These are phyloP conservation scores for Polysphondylium violaceum DNA, from an alignment of 78 protist species.

Conservation along the genomic window DNA sequence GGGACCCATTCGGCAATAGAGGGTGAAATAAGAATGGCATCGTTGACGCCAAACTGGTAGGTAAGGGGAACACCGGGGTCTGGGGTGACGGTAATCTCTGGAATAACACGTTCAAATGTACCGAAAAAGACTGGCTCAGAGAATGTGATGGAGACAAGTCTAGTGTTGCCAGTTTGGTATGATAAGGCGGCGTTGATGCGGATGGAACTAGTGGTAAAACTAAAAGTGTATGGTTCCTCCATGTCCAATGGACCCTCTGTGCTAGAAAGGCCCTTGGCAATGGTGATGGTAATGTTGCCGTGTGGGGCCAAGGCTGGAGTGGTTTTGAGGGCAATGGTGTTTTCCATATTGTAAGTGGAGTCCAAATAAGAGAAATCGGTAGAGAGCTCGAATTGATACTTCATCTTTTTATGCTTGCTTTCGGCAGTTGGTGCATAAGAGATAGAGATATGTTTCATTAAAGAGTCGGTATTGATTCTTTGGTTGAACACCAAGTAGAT, in stretches of 20 bases:
- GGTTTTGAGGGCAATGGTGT: slow-evolving; percentile 26
- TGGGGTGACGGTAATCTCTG: slow-evolving; percentile 23
- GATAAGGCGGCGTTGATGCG: not conserved
- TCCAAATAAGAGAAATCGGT: slow-evolving; percentile 16
- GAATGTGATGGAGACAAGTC: slow-evolving; percentile 1
- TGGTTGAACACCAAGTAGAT: slow-evolving; percentile 40
- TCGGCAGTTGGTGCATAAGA: not conserved
- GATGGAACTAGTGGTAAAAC: slow-evolving; percentile 5
- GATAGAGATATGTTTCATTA: slow-evolving; percentile 4
- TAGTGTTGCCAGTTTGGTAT: not conserved
- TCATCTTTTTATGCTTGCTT: slow-evolving; percentile 57
- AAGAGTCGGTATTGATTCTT: slow-evolving; percentile 4
- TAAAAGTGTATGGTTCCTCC: not conserved
- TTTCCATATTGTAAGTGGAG: not conserved
- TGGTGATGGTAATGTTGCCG: not conserved
- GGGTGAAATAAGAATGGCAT: not conserved
- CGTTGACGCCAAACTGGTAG: not conserved
- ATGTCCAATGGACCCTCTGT: slow-evolving; percentile 22
- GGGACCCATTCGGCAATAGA: not conserved
- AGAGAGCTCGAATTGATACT: slow-evolving; percentile 9
- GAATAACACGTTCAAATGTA: not conserved
- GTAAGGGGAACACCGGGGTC: slow-evolving; percentile 42
- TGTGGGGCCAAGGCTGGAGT: not conserved
- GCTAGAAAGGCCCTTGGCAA: slow-evolving; percentile 15
- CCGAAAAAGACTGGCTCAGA: slow-evolving; percentile 5